A percentile compares a stretch with the other conserved stretches of the same genome.
phyloP scores from a whole-genome alignment of 805 yeast species.

The Metschnikowia koreensis region DNA sequence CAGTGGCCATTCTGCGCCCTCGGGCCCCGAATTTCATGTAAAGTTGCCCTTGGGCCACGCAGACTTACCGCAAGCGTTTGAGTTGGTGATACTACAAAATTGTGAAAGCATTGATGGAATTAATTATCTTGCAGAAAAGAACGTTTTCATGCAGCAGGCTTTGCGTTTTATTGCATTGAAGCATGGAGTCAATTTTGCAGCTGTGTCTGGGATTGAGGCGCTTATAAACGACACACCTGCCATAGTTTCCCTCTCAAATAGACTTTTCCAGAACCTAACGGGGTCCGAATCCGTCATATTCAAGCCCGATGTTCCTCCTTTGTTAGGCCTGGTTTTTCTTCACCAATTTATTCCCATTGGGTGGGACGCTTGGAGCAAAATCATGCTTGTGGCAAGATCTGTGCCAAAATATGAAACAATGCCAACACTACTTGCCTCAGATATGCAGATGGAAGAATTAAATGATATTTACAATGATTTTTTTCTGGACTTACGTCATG shows the following conservation, averaged over 20 bases:
- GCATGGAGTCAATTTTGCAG: slow-evolving; percentile 28
- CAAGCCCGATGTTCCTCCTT: slow-evolving; percentile 6
- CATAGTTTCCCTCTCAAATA: slow-evolving; percentile 5
- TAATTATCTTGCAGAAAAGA: slow-evolving; percentile 21
- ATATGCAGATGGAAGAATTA: slow-evolving; percentile 17
- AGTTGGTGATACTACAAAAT: slow-evolving; percentile 20
- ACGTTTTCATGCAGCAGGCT: slow-evolving; percentile 34
- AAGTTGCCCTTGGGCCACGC: slow-evolving; percentile 22
- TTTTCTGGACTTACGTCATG: background rate
- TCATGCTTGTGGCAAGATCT: slow-evolving; percentile 34
- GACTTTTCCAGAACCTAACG: slow-evolving; percentile 1
- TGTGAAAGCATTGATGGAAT: slow-evolving; percentile 11
- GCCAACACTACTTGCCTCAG: slow-evolving; percentile 10
- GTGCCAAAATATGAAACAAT: slow-evolving; percentile 14
- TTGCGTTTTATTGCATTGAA: slow-evolving; percentile 32
- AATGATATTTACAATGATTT: slow-evolving; percentile 17
- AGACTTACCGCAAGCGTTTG: slow-evolving; percentile 24
- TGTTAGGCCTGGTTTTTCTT: slow-evolving; percentile 5
- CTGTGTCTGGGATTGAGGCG: slow-evolving; percentile 18
- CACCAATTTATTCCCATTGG: slow-evolving; percentile 44
- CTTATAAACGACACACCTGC: slow-evolving; percentile 14
- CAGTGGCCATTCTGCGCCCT: slow-evolving; percentile 2
- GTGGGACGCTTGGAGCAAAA: slow-evolving; percentile 53
- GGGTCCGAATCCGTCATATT: slow-evolving; percentile 6
- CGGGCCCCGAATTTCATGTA: slow-evolving; percentile 4